Percentiles rank a stretch among this genome's conserved stretches.
Conservation (phyloP, 2,329 filamentous ascomycete species). For the Penicillium oxalicum region DNA sequence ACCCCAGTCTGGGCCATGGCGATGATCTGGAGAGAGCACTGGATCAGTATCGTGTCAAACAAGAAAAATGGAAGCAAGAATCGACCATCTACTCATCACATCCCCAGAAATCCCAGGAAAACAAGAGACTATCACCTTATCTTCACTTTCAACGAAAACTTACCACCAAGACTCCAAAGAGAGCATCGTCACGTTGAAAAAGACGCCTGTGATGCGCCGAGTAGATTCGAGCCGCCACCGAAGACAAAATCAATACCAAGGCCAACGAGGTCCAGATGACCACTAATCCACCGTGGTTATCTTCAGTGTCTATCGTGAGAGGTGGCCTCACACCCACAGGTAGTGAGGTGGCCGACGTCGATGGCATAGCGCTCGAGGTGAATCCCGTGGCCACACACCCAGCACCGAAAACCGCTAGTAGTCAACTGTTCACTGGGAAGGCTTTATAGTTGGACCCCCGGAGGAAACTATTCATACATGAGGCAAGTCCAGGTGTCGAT, state of each 20-base stretch:
- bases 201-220: constrained; percentile 30
- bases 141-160: background rate
- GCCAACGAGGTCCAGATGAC: constrained; percentile 37
- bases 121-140: too few species aligned
- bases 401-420: background rate
- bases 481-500: too few species aligned
- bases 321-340: constrained; percentile 27
- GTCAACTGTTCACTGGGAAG: background rate
- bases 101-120: too few species aligned
- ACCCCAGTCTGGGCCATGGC: constrained; percentile 3
- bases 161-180: constrained; percentile 29
- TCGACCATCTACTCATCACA: too few species aligned
- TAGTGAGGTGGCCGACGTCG: constrained; percentile 3
- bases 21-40: background rate
- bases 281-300: constrained; percentile 39
- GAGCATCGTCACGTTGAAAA: constrained; percentile 33
- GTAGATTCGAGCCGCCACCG: constrained; percentile 37
- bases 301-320: constrained; percentile 31
- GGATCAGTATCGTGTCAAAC: too few species aligned
- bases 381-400: background rate
- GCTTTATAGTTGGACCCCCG: too few species aligned
- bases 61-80: too few species aligned
- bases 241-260: constrained; percentile 37
- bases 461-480: too few species aligned
- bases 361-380: background rate